Conservation (phyloP, 768 basidiomycete genomes). For the Mycena vulgaris region DNA sequence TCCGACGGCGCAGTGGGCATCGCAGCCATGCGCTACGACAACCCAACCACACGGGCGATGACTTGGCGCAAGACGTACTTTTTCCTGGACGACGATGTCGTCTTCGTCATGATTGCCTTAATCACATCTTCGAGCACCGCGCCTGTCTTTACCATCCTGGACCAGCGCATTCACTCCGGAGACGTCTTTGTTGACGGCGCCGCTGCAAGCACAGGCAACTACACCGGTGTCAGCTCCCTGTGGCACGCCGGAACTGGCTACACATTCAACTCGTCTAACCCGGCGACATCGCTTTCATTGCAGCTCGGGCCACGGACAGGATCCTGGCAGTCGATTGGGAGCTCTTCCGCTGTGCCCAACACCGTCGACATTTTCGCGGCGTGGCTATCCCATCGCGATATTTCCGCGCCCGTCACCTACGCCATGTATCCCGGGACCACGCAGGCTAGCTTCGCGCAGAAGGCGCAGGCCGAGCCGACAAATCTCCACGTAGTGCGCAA, state of each 20-base stretch:
- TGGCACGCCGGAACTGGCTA: constrained; percentile 55
- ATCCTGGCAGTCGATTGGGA: constrained; percentile 53
- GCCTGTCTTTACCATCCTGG: constrained; percentile 52
- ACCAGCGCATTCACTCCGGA: constrained; percentile 47
- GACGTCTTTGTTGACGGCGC: constrained; percentile 39
- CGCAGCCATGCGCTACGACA: constrained; percentile 54
- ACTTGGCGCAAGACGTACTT: constrained; percentile 56
- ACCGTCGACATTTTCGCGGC: constrained; percentile 57
- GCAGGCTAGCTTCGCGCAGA: constrained; percentile 46
- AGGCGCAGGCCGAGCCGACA: constrained; percentile 35
- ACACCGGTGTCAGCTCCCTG: constrained; percentile 45
- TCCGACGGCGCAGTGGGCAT: constrained; percentile 53
- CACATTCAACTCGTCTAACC: constrained; percentile 49
- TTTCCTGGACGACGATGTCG: constrained; percentile 52
- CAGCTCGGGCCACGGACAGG: constrained; percentile 47
- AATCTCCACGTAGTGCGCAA: constrained; percentile 50
- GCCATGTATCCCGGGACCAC: constrained; percentile 59
- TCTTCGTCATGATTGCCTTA: constrained; percentile 50
- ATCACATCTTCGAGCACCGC: constrained; percentile 43
- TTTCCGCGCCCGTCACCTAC: constrained; percentile 53
- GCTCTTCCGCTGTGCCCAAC: constrained; percentile 43
- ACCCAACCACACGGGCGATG: constrained; percentile 49
- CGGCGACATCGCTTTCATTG: constrained; percentile 45
- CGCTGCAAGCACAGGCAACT: constrained; percentile 38
- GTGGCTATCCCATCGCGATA: constrained; percentile 53